Conservation (phyloP, 2,329 filamentous ascomycete genomes). For the Sarocladium kiliense region DNA sequence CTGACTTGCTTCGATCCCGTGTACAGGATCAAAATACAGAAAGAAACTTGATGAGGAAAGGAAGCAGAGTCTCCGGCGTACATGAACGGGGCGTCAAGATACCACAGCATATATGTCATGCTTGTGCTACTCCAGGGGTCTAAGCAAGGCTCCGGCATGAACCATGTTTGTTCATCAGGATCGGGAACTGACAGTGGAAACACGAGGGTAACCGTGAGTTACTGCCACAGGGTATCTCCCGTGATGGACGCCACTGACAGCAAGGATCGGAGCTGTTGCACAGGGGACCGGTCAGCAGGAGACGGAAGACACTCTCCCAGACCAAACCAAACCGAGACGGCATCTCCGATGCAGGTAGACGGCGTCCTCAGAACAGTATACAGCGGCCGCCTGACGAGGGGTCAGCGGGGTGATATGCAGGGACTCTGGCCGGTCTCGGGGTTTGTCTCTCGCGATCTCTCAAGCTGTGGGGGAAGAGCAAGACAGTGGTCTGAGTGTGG, state of each 20-base stretch:
- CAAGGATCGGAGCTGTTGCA: not conserved
- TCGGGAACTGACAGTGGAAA: too few relatives aligned
- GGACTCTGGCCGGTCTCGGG: not conserved
- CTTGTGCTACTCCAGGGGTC: too few relatives aligned
- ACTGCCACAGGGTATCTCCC: too few relatives aligned
- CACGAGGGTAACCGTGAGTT: too few relatives aligned
- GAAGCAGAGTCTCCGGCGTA: not conserved
- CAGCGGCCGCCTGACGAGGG: too few relatives aligned
- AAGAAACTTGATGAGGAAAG: not conserved
- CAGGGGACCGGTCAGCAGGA: not conserved
- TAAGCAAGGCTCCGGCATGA: too few relatives aligned
- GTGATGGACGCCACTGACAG: not conserved
- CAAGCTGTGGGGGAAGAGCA: not conserved
- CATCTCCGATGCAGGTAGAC: not conserved
- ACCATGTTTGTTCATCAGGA: too few relatives aligned
- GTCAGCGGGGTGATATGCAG: not conserved
- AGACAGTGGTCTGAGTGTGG: too few relatives aligned
- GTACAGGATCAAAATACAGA: too few relatives aligned
- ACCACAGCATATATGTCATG: too few relatives aligned
- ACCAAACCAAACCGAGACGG: not conserved
- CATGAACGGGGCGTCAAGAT: not conserved
- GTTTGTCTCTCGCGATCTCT: not conserved
- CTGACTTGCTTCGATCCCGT: too few relatives aligned
- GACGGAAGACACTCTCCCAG: not conserved
- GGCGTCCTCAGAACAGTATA: too few relatives aligned